Percentiles rank a stretch among this genome's conserved stretches.
phyloP scores from a whole-genome alignment of 2,329 filamentous ascomycete genomes.

The Talaromyces sp. region DNA sequence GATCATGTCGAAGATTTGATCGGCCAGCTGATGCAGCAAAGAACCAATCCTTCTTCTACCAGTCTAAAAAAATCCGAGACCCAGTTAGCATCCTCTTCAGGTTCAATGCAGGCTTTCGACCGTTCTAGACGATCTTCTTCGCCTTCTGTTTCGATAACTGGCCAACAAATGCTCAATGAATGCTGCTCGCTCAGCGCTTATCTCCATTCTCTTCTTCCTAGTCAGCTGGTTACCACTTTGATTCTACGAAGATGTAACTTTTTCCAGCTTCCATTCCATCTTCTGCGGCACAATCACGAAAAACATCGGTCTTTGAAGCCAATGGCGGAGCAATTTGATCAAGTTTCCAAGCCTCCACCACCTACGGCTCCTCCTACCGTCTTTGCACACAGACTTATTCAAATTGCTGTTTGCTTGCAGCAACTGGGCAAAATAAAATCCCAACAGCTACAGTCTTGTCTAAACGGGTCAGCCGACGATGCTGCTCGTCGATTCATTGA shows the following conservation, averaged over 20 bases:
- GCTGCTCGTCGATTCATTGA: conserved; percentile 11
- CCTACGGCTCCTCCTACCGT: conserved; percentile 11
- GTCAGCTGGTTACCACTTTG: neutral
- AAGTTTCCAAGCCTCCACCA: neutral
- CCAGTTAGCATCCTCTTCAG: neutral
- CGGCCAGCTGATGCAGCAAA: neutral
- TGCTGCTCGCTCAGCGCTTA: conserved; percentile 13
- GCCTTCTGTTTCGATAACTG: conserved; percentile 1
- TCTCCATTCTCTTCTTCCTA: conserved; percentile 15
- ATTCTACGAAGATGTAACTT: conserved; percentile 12
- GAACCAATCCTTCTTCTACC: neutral
- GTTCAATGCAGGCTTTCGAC: neutral
- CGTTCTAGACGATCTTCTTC: neutral
- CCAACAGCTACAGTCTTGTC: neutral
- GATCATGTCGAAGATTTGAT: conserved; percentile 5
- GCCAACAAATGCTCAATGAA: conserved; percentile 13
- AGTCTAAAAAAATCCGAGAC: neutral
- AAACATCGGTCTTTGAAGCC: neutral
- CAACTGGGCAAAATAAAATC: conserved; percentile 6
- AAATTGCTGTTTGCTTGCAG: conserved; percentile 16
- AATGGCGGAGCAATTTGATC: neutral
- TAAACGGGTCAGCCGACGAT: conserved; percentile 7
- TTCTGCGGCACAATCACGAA: neutral
- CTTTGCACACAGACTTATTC: conserved; percentile 13
- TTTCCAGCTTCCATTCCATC: conserved; percentile 14